Percentiles rank a stretch among this genome's conserved stretches.
Conservation (phyloP, 2,329 filamentous ascomycete species). For the Basipetospora chlamydospora region DNA sequence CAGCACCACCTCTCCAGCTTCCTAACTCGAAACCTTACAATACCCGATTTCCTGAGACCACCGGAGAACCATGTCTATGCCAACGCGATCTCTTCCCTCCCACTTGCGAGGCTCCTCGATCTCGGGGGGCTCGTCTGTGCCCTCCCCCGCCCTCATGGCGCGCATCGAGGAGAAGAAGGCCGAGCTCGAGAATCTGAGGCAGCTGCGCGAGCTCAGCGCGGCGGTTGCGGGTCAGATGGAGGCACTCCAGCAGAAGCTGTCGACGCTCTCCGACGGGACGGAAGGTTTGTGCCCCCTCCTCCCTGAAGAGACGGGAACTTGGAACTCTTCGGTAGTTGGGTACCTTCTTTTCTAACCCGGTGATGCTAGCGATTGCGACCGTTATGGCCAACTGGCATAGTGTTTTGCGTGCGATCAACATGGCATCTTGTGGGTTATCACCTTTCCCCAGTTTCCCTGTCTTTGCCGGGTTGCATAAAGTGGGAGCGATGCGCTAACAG, state of each 20-base stretch:
- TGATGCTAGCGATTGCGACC: conserved; percentile 56
- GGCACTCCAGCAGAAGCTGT: conserved; percentile 61
- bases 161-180: conserved; percentile 77
- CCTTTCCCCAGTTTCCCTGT: too few relatives aligned
- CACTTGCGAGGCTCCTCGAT: conserved; percentile 51
- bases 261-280: conserved; percentile 66
- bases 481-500: conserved; percentile 1
- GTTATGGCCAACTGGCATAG: conserved; percentile 82
- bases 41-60: too few relatives aligned
- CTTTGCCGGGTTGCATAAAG: too few relatives aligned
- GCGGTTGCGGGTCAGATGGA: conserved; percentile 73
- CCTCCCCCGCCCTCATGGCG: conserved; percentile 55
- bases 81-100: conserved; percentile 42
- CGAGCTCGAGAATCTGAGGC: conserved; percentile 64
- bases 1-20: too few relatives aligned
- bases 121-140: conserved; percentile 29
- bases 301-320: conserved; percentile 10
- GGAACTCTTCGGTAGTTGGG: neutral
- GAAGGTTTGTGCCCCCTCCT: conserved; percentile 40
- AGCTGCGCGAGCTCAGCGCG: conserved; percentile 65
- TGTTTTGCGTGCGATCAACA: conserved; percentile 69
- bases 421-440: conserved; percentile 58
- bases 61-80: conserved; percentile 44
- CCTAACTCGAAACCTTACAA: too few relatives aligned
- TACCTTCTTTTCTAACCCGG: neutral